phyloP scores from a whole-genome alignment of 495 filamentous ascomycete species.

The Cercophora sp. region DNA sequence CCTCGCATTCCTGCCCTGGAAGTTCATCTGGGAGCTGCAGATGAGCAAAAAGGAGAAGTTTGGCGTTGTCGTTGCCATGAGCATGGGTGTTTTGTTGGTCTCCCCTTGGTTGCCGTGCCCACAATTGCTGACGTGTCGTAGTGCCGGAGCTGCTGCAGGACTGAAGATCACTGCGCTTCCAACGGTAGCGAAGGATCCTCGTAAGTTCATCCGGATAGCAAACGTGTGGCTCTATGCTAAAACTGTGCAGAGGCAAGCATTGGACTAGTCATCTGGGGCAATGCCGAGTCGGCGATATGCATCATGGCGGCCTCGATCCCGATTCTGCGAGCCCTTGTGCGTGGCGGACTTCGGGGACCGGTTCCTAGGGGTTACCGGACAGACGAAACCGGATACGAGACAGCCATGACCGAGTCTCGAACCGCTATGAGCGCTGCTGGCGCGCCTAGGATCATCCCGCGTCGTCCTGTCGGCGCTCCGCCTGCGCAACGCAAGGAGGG shows the following conservation, averaged over 20 bases:
- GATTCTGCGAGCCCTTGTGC: conserved; percentile 30
- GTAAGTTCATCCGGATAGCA: neutral
- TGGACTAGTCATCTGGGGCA: conserved; percentile 21
- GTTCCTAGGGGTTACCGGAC: conserved; percentile 16
- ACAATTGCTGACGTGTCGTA: conserved; percentile 8
- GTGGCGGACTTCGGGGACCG: conserved; percentile 3
- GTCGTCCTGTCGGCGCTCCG: too few species aligned
- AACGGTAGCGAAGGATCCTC: conserved; percentile 8
- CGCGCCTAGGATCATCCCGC: too few species aligned
- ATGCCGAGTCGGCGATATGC: conserved; percentile 31
- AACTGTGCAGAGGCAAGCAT: conserved; percentile 16
- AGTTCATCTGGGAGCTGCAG: conserved; percentile 28
- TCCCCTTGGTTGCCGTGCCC: neutral
- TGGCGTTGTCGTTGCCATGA: conserved; percentile 36
- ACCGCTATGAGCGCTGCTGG: neutral
- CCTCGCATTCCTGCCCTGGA: conserved; percentile 34
- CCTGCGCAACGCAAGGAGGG: too few species aligned
- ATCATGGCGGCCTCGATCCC: conserved; percentile 37
- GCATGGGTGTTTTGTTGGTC: conserved; percentile 39
- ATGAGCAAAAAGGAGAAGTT: conserved; percentile 34
- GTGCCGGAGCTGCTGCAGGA: conserved; percentile 28
- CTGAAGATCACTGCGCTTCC: conserved; percentile 24
- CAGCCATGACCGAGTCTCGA: conserved; percentile 16
- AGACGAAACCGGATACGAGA: conserved; percentile 14
- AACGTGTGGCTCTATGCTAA: neutral